These are phyloP conservation scores for Carnegiea gigantea DNA, from an alignment of 179 eudicot genomes.

Conservation along the genomic window DNA sequence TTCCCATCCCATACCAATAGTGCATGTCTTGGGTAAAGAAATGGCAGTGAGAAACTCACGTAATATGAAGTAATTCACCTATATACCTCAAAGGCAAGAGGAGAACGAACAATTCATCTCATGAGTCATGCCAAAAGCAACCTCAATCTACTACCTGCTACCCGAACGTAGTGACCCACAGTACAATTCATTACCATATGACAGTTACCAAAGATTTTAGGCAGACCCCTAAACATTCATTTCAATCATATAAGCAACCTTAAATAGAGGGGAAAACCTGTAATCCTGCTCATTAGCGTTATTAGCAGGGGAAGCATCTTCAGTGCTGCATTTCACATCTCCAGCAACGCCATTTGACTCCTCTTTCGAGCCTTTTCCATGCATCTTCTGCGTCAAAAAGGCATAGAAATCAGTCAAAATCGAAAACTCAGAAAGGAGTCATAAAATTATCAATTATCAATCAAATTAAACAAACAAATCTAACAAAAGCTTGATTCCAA, in stretches of 20 bases:
- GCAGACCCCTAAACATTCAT: not conserved
- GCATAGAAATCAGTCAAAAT: not conserved
- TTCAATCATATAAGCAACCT: not conserved
- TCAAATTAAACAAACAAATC: too few relatives aligned
- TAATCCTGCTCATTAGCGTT: constrained; percentile 27
- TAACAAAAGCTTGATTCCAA: not conserved
- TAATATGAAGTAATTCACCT: too few relatives aligned
- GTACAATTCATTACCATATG: not conserved
- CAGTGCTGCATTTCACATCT: constrained; percentile 18
- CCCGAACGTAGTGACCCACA: too few relatives aligned
- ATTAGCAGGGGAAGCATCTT: constrained; percentile 25
- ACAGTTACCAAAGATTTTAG: not conserved
- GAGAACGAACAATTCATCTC: not conserved
- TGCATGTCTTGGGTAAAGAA: too few relatives aligned
- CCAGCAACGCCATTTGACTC: constrained; percentile 29
- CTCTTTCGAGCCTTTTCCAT: constrained; percentile 33
- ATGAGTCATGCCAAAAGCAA: not conserved
- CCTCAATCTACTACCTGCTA: too few relatives aligned
- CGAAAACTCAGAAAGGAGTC: not conserved
- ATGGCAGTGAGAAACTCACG: too few relatives aligned
- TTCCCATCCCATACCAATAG: not conserved
- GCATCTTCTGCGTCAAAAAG: constrained; percentile 46
- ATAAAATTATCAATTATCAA: not conserved
- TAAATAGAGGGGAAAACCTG: constrained; percentile 14
- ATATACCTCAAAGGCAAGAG: too few relatives aligned